Base-by-base conservation (phyloP, 257 asterid species). In the Lantana camara region DNA sequence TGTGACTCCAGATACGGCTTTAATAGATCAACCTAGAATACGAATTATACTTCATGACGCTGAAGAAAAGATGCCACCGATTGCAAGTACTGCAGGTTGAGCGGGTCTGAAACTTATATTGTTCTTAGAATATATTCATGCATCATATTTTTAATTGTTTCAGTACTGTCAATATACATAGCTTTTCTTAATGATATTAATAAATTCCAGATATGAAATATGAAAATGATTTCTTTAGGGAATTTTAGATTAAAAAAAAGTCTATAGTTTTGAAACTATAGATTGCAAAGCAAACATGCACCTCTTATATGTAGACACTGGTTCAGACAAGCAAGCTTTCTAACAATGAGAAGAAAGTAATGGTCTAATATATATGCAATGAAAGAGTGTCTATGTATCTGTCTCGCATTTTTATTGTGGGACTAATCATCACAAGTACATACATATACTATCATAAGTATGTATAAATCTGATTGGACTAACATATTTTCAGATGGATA, bases 11-110 rank as follows among this genome's bases (percentile, higher is more conserved):
- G 85, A 81, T 66, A 69, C 68, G 9, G 65, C 49, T 72, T 80
- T 81, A 66, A 49, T 80, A 68, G 95, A 85, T 80, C 91, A 81
- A 64, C 97, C 99, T 70, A 94, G 69, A 83, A 24, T 86, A 64
- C 79, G 50, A 71, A 76, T 90, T 68, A 79, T 56, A 30, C 85
- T 80, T 72, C 96, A 87, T 73, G 80, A 78, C 22, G 73, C 50
- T 56, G 71, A 72, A 60, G 74, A 74, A 65, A 83, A 55, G 63
- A 45, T 65, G 52, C 82, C 75, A 44, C 59, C 79, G 22, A 60
- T 63, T 74, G 70, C 92, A 75, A 69, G 72, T 23, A 41, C 73
- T 64, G 24, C 78, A 57, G 96, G 97, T 90, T 66, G 69, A 64
- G 56, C 71, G 65, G 74, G 53, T 71, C 71, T 69, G 71, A 22